Conservation (phyloP, 106 monocot genomes). For the Acanthochlamys bracteata region DNA sequence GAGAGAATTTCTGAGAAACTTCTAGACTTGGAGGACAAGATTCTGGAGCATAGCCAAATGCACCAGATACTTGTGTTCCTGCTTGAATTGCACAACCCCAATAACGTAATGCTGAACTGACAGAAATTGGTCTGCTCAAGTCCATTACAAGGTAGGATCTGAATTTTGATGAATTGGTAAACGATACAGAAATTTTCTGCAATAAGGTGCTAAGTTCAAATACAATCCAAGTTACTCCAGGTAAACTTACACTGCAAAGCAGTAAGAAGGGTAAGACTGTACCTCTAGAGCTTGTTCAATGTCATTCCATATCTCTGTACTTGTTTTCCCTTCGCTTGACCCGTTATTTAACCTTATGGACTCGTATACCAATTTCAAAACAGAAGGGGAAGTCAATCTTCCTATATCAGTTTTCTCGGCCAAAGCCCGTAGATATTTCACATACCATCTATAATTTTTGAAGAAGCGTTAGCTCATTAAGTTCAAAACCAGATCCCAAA, state of each 20-base stretch:
- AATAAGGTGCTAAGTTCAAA: conserved; percentile 6
- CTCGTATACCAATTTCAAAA: conserved; percentile 72
- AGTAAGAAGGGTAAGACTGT: too few species aligned
- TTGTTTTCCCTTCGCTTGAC: conserved; percentile 57
- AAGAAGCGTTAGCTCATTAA: neutral
- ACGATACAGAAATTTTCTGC: conserved; percentile 50
- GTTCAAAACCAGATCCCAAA: neutral
- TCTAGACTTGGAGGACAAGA: conserved; percentile 25
- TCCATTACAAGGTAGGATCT: conserved; percentile 79
- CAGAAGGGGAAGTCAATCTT: conserved; percentile 76
- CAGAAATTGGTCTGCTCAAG: conserved; percentile 30
- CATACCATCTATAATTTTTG: conserved; percentile 45
- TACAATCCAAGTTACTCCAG: neutral
- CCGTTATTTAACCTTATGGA: conserved; percentile 36
- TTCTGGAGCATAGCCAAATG: conserved; percentile 45
- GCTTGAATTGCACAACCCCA: conserved; percentile 98
- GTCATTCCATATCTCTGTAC: conserved; percentile 71
- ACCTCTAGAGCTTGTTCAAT: conserved; percentile 71
- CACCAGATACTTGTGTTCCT: conserved; percentile 61
- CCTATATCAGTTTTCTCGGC: conserved; percentile 95
- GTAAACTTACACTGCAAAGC: neutral
- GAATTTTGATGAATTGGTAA: conserved; percentile 59
- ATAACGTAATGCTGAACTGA: conserved; percentile 64
- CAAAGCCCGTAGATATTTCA: conserved; percentile 63
- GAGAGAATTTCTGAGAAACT: conserved; percentile 39